Evolutionary conservation across 164 flowering plant genomes (phyloP), one percentile per base, ranked within the genome.

Genomic region (Magnolia changhungtana): DNA sequence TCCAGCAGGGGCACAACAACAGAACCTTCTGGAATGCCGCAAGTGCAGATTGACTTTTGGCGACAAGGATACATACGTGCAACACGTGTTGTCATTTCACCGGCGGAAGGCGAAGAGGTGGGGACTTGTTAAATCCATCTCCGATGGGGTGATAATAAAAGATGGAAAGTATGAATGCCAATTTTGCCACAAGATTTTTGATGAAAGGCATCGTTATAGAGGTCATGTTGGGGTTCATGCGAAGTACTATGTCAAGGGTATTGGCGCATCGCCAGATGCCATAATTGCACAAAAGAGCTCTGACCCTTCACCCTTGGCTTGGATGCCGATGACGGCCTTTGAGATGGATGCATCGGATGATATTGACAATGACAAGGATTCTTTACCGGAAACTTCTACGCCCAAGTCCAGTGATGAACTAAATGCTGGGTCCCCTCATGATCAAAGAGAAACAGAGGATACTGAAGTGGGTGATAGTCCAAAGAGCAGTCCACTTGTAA

Each of bases 201-300:
- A 82, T 5, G 95, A 92, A 83, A 86, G 85, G 81, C 89, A 85
- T 49, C 88, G 89, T 11, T 91, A 91, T 73, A 88, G 83, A 84
- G 90, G 93, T 72, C 95, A 94, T 88, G 94, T 92, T 8, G 97
- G 93, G 21, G 80, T 82, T 59, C 96, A 93, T 79, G 91, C 89
- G 66, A 88, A 86, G 70, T 87, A 85, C 81, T 81, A 83, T 85
- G 88, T 79, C 31, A 85, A 78, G 78, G 82, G 80, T 23, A 78
- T 83, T 72, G 89, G 83, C 72, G 88, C 86, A 52, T 69, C 73
- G 19, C 78, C 85, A 23, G 85, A 79, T 81, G 80, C 73, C 27
- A 73, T 69, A n/a, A 73, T 69, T 78, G 71, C 63, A 66, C 79
- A 78, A 52, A 80, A 76, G 68, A 80, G 49, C 59, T 50, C 67